phyloP scores from a whole-genome alignment of 352 stramenopile genomes.

The Sclerospora graminicola region DNA sequence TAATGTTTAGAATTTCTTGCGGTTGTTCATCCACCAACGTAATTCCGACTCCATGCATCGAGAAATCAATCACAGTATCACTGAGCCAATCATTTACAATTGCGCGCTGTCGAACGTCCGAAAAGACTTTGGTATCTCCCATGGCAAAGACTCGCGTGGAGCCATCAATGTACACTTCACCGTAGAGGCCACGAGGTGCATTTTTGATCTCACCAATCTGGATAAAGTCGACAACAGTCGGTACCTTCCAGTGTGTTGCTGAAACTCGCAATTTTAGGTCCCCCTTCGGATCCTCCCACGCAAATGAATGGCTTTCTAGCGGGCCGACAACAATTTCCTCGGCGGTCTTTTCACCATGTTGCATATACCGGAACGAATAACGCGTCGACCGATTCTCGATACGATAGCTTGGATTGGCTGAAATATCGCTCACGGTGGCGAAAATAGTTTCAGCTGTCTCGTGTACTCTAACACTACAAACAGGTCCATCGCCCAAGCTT shows the following conservation, averaged over 20 bases:
- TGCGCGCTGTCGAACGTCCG: slow-evolving; percentile 39
- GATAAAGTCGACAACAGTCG: slow-evolving; percentile 65
- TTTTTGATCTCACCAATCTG: slow-evolving; percentile 53
- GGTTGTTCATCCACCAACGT: slow-evolving; percentile 72
- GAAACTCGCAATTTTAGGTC: slow-evolving; percentile 48
- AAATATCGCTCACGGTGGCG: slow-evolving; percentile 57
- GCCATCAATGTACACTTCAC: slow-evolving; percentile 82
- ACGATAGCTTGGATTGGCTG: slow-evolving; percentile 51
- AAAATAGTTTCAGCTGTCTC: slow-evolving; percentile 63
- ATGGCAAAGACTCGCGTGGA: slow-evolving; percentile 71
- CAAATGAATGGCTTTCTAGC: slow-evolving; percentile 66
- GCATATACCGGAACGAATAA: slow-evolving; percentile 64
- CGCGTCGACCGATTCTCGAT: slow-evolving; percentile 81
- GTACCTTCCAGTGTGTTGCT: slow-evolving; percentile 53
- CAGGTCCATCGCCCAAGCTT: slow-evolving; percentile 56
- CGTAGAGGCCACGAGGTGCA: slow-evolving; percentile 44
- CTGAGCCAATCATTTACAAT: slow-evolving; percentile 65
- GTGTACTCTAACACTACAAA: slow-evolving; percentile 54
- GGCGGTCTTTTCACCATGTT: slow-evolving; percentile 39
- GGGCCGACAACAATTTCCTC: slow-evolving; percentile 65
- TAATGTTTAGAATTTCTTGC: slow-evolving; percentile 79
- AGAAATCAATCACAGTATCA: slow-evolving; percentile 63
- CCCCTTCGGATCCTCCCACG: slow-evolving; percentile 66
- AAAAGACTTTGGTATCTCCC: slow-evolving; percentile 57
- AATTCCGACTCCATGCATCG: slow-evolving; percentile 61